Percentiles rank a stretch among this genome's conserved stretches.
Evolutionary conservation across 345 rosid species (phyloP).

Genomic region (Toxicodendron radicans): DNA sequence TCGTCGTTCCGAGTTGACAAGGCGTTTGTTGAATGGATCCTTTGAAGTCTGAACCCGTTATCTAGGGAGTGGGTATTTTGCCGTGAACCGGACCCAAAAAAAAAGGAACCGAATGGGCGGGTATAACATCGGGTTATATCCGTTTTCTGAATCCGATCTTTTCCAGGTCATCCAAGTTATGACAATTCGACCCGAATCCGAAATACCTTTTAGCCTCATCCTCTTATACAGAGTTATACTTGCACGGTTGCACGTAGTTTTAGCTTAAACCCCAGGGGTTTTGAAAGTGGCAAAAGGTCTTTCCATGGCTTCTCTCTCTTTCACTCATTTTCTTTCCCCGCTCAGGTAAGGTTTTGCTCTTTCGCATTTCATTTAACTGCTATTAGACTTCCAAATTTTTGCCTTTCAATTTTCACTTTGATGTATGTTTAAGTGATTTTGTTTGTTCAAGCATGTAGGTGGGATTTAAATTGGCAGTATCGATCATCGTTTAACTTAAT

Average conservation of each 20-base stretch:
- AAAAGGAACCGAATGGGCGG: too few relatives aligned
- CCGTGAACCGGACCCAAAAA: too few relatives aligned
- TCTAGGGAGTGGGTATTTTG: too few relatives aligned
- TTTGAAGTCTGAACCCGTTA: too few relatives aligned
- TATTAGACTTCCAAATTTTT: neutral
- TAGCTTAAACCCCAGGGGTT: neutral
- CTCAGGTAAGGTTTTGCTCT: conserved; percentile 51
- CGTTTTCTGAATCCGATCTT: too few relatives aligned
- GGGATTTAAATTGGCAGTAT: conserved; percentile 40
- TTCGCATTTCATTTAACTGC: neutral
- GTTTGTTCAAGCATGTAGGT: conserved; percentile 38
- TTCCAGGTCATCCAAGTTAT: too few relatives aligned
- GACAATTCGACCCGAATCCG: too few relatives aligned
- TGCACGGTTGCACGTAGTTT: neutral
- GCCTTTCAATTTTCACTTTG: neutral
- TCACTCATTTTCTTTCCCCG: conserved; percentile 51
- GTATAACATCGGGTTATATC: too few relatives aligned
- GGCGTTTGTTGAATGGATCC: too few relatives aligned
- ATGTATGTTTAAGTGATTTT: conserved; percentile 4
- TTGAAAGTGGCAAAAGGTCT: neutral
- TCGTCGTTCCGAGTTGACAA: too few relatives aligned
- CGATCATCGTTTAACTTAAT: conserved; percentile 35
- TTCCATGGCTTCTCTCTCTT: conserved; percentile 65
- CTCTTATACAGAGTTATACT: neutral
- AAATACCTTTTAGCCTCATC: neutral